phyloP scores from a whole-genome alignment of 2,329 filamentous ascomycete species.

The Venturia effusa region DNA sequence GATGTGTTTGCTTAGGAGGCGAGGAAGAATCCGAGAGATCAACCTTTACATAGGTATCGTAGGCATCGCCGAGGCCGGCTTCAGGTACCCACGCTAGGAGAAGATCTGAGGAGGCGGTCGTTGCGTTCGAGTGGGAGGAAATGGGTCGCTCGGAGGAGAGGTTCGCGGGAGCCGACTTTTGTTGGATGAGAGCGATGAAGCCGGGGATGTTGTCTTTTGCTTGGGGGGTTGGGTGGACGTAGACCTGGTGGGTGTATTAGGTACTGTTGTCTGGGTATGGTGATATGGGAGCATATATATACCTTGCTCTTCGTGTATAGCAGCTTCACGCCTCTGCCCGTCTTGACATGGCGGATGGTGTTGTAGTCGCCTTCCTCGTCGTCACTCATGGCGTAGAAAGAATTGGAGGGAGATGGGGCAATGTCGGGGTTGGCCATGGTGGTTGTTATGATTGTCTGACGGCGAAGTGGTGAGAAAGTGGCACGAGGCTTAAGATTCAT shows the following conservation, averaged over 20 bases:
- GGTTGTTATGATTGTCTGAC: background rate
- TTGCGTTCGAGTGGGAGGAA: constrained; percentile 32
- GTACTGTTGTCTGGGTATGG: background rate
- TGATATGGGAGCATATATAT: background rate
- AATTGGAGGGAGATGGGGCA: constrained; percentile 65
- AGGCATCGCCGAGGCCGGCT: constrained; percentile 63
- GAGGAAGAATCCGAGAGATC: constrained; percentile 74
- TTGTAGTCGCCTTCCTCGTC: constrained; percentile 93
- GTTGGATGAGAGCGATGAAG: constrained; percentile 86
- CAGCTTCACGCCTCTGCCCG: constrained; percentile 78
- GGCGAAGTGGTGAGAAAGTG: background rate
- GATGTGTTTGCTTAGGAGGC: constrained; percentile 73
- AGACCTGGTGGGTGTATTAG: constrained; percentile 53
- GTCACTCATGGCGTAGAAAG: constrained; percentile 93
- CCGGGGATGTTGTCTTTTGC: constrained; percentile 93
- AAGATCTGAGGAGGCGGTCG: constrained; percentile 52
- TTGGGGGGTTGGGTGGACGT: constrained; percentile 86
- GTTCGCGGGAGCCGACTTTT: constrained; percentile 43
- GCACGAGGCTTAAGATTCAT: background rate
- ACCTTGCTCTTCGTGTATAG: constrained; percentile 96
- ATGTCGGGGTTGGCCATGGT: background rate
- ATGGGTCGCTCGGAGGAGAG: constrained; percentile 20
- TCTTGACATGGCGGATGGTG: constrained; percentile 72
- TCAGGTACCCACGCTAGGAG: constrained; percentile 92
- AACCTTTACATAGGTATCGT: constrained; percentile 88